These are phyloP conservation scores for Curvularia spicifera DNA, from an alignment of 2,329 filamentous ascomycete genomes.

Conservation along the genomic window DNA sequence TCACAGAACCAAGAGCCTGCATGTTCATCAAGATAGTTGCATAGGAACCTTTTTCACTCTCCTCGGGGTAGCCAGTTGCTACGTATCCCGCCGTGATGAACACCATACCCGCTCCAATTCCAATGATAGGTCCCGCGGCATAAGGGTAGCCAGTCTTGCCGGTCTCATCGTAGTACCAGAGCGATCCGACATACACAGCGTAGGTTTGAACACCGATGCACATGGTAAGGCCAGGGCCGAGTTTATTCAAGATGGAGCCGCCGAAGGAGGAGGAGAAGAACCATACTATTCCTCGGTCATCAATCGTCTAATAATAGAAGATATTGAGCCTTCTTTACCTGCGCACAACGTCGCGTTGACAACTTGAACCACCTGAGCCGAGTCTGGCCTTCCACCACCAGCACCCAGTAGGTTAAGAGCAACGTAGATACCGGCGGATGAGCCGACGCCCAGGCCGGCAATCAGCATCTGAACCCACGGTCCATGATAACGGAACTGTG, in stretches of 20 bases:
- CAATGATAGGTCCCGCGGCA: slow-evolving; percentile 40
- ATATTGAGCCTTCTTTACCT: slow-evolving; percentile 1
- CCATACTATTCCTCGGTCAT: slow-evolving; percentile 29
- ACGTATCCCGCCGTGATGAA: slow-evolving; percentile 44
- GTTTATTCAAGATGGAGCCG: slow-evolving; percentile 41
- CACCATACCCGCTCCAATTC: slow-evolving; percentile 43
- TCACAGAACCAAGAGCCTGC: slow-evolving; percentile 39
- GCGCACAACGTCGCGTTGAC: slow-evolving; percentile 44
- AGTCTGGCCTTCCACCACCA: slow-evolving; percentile 38
- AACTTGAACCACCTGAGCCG: slow-evolving; percentile 42
- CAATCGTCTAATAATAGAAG: not conserved
- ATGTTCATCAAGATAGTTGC: slow-evolving; percentile 43
- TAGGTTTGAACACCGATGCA: slow-evolving; percentile 43
- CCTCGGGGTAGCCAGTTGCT: slow-evolving; percentile 41
- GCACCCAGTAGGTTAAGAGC: slow-evolving; percentile 41
- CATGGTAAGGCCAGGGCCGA: slow-evolving; percentile 41
- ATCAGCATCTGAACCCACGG: slow-evolving; percentile 44
- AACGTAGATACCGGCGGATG: slow-evolving; percentile 41
- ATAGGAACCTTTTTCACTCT: slow-evolving; percentile 39
- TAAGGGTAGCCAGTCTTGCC: slow-evolving; percentile 42
- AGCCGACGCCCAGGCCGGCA: slow-evolving; percentile 38
- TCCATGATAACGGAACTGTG: slow-evolving; percentile 37
- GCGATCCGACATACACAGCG: slow-evolving; percentile 40
- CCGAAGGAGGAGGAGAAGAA: slow-evolving; percentile 44
- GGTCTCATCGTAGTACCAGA: slow-evolving; percentile 44